Base-by-base conservation (phyloP, 331 rosid species). In the Arachis monticola region DNA sequence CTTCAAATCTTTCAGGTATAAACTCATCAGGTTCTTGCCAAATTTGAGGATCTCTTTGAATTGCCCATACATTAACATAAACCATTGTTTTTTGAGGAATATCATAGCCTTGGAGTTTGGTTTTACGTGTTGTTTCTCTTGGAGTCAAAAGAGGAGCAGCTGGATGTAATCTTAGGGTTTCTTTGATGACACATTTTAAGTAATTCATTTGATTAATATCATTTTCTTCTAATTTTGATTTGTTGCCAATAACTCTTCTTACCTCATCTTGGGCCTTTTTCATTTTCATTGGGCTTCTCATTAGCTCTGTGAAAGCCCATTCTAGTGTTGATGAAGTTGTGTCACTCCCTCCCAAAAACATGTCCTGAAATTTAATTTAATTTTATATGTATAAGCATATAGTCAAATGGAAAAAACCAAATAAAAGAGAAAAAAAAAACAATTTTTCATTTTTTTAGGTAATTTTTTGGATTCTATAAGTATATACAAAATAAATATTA, bases 21-120 rank as follows among this genome's bases (percentile, higher is more conserved):
- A 85, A 88, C 22, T 88, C 91, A 47, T 84, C 81, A 7, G 91
- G 81, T 2, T 5, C 81, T 22, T 87, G 80, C 92, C 97, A 91
- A 11, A 81, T 14, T 8, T 59, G 65, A 5, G 79, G 91, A 47
- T 89, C 89, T 58, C 87, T 87, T 9, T 91, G 92, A 55, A 91
- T 87, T 13, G 86, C 84, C 86, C 87, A 89, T 8, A 48, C 60
- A 2, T 89, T 91, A 27, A 91, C 27, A 44, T 61, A 66, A 2
- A 89, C 84, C 57, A 70, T 46, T 44, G 89, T 84, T 80, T 79
- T 67, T 0, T 75, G 11, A 5, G 90, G 91, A 80, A 91, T 77
- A 11, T 75, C 70, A 32, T 81, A 87, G 5, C 85, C 87, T 58
- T 73, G 72, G 0, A 82, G 7, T 67, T 85, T 78, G 0, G 70